Base-by-base conservation (phyloP, 257 asterid species). In the Sherardia arvensis region DNA sequence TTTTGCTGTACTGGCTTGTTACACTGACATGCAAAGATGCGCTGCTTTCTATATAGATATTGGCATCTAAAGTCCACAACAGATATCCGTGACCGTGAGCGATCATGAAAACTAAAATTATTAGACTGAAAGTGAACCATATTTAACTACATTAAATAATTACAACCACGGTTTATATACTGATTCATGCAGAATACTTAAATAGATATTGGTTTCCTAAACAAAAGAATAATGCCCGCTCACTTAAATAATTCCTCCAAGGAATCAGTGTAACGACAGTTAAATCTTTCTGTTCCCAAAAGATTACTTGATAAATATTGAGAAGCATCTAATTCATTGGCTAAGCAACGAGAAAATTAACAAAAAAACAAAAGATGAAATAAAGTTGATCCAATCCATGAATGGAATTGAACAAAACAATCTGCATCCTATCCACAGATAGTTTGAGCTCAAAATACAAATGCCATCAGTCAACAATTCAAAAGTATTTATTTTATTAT, bases 1-100 rank as follows among this genome's bases (percentile, higher is more conserved):
- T 74, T 87, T 87, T 23, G 83, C 57, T 71, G 69, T 79, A 81
- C 80, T 86, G 30, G 84, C 94, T 78, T 92, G 99, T 75, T 89
- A 88, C 76, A 92, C 90, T 54, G 97, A 87, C 95, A 89, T 89
- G 80, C 91, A 84, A 74, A 87, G 66, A 76, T 75, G 4, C 69
- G 62, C 38, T 78, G 85, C 61, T 47, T 68, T 70, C 79, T 78
- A 2, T 72, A 62, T 30, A 69, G 71, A 49, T 65, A 21, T 70
- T 81, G 82, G 26, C 75, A 69, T 69, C 73, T 74, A 68, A 76
- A 36, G 32, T 80, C 68, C 29, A 60, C 57, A 58, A 74, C 69
- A 73, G 80, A 68, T 22, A 70, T 65, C 77, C 82, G 36, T n/a
- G n/a, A n/a, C n/a, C n/a, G n/a, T 62, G 80, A 72, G 61, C 74